Base-by-base conservation (phyloP, 139 green algal species). In the Micractinium conductrix region DNA sequence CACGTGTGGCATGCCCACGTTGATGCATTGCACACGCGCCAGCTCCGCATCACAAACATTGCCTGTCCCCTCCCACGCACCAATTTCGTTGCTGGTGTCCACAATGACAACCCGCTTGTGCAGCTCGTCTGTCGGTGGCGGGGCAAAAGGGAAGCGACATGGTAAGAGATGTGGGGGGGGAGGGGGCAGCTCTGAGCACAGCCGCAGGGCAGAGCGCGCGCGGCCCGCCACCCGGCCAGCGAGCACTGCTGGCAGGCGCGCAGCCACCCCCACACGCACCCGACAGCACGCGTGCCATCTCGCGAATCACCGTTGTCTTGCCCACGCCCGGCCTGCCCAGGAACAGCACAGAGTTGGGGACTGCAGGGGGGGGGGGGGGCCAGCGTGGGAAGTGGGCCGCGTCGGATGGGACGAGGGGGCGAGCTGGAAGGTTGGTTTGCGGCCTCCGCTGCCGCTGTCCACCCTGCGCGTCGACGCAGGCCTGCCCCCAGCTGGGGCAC, bases 271-370 rank as follows among this genome's bases (percentile, higher is more conserved):
- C 83, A 94, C 95, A 55, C 55, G 93, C 90, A 80, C 98, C 96
- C 14, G 94, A 86, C 37, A 99, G 89, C n/a, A 97, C 91, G 14
- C 95, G 87, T 2, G 95, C 95, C 75, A 99, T 95, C 88, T 99
- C 96, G 12, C 96, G 90, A 71, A 98, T 96, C 33, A 94, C 93
- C 1, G 95, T 99, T 1, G 97, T 99, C 91, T 99, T 99, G 82
- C 96, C 96, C 30, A 98, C 96, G 12, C 96, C 96, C 0, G 96
- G 96, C 8, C 93, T 85, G 0, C 96, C 96, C 50, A 98, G 92
- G 75, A 98, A 93, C 68, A 98, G 91, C 28, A 98, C 82, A 0
- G 94, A 96, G 82, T 91, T 91, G 69, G 91, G 88, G 28, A 89
- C 90, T 71, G 50, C 26, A 21, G 35, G 35, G 17, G 48, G 14